Evolutionary conservation across 176 grass and related monocot species (phyloP).

Genomic region (Urochloa ruziziensis): DNA sequence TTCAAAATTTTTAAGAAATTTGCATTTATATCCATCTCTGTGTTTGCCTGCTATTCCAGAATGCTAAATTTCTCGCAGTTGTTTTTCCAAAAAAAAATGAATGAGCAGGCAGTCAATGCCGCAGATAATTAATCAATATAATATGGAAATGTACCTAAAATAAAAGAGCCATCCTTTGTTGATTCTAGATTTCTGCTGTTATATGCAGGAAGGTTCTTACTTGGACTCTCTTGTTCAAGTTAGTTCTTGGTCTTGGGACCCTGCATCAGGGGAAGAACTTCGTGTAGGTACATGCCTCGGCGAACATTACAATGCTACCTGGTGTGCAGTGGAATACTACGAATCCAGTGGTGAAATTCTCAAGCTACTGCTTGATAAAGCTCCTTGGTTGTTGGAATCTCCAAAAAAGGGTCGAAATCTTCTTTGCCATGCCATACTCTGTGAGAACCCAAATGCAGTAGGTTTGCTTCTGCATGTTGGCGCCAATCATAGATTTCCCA

Average conservation of each 20-base stretch:
- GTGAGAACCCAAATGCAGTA: constrained; percentile 57
- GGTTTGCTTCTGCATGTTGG: constrained; percentile 42
- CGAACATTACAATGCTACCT: constrained; percentile 50
- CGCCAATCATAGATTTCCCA: constrained; percentile 62
- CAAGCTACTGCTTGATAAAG: constrained; percentile 45
- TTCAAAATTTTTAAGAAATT: background rate
- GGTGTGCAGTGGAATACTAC: constrained; percentile 63
- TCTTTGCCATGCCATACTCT: constrained; percentile 70
- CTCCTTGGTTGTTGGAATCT: constrained; percentile 52
- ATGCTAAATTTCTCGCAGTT: background rate
- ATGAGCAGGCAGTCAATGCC: background rate
- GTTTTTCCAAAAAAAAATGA: background rate
- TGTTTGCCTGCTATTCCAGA: background rate
- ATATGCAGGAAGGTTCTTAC: constrained; percentile 50
- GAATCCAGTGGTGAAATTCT: constrained; percentile 59
- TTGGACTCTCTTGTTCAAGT: constrained; percentile 44
- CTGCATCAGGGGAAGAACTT: constrained; percentile 49
- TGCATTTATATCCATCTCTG: background rate
- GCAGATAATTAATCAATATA: background rate
- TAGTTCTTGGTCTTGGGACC: constrained; percentile 66
- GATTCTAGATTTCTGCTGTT: background rate
- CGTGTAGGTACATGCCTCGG: constrained; percentile 61
- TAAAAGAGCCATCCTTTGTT: background rate
- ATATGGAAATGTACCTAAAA: constrained; percentile 1
- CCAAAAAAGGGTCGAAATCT: constrained; percentile 54